A percentile compares a stretch with the other conserved stretches of the same genome.
These are phyloP conservation scores for Polytolypa hystricis DNA, from an alignment of 2,329 filamentous ascomycete genomes.

Conservation along the genomic window DNA sequence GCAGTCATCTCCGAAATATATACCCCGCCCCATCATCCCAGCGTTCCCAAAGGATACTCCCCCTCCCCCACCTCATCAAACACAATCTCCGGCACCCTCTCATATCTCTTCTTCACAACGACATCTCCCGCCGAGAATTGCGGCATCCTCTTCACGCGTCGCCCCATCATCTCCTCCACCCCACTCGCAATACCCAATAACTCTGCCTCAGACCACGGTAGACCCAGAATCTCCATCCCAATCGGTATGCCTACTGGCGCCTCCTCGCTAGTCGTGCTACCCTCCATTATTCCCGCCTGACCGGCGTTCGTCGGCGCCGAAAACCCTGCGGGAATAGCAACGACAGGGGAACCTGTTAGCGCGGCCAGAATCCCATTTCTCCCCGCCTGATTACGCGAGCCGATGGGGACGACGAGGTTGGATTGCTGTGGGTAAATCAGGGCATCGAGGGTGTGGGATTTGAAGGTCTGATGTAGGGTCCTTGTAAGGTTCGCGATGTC, in stretches of 20 bases:
- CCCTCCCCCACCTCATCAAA: too few relatives aligned
- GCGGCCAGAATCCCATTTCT: conserved; percentile 49
- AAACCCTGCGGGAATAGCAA: conserved; percentile 28
- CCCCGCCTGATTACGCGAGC: conserved; percentile 46
- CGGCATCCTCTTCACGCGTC: conserved; percentile 37
- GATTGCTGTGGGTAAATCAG: conserved; percentile 55
- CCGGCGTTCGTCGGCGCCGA: conserved; percentile 1
- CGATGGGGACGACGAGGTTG: conserved; percentile 50
- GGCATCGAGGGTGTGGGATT: conserved; percentile 40
- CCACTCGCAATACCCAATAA: conserved; percentile 44
- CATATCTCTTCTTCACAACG: neutral
- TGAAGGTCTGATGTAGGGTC: conserved; percentile 42
- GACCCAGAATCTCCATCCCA: conserved; percentile 53
- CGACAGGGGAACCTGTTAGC: conserved; percentile 42
- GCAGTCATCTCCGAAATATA: too few relatives aligned
- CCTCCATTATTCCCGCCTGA: too few relatives aligned
- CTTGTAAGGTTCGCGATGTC: conserved; percentile 44
- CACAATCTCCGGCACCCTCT: too few relatives aligned
- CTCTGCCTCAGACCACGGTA: conserved; percentile 44
- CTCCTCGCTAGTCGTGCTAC: too few relatives aligned
- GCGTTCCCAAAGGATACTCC: too few relatives aligned
- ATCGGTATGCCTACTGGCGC: conserved; percentile 50
- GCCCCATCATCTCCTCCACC: conserved; percentile 37
- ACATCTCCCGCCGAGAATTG: neutral
- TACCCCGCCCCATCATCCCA: too few relatives aligned